A percentile compares a stretch with the other conserved stretches of the same genome.
phyloP scores from a whole-genome alignment of 805 yeast genomes.

The Saccharomycodes ludwigii region DNA sequence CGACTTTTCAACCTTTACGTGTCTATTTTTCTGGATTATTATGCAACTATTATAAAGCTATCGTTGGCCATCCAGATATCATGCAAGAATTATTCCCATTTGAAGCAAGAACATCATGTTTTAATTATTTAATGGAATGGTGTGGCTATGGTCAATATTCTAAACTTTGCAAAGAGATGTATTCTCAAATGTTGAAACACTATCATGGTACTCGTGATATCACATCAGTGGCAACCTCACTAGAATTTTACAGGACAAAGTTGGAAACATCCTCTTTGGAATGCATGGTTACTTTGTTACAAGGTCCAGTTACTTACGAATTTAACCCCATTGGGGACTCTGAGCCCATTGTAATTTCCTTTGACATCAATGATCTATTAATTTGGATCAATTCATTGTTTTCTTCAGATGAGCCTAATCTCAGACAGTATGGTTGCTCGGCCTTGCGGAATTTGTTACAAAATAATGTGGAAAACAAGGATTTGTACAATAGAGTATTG shows the following conservation, averaged over 20 bases:
- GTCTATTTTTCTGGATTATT: conserved; percentile 75
- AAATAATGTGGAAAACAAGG: conserved; percentile 43
- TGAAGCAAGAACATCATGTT: conserved; percentile 73
- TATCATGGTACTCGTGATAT: conserved; percentile 23
- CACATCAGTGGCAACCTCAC: conserved; percentile 51
- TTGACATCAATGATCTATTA: conserved; percentile 56
- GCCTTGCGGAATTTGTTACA: conserved; percentile 61
- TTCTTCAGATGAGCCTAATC: conserved; percentile 40
- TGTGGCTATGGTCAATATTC: conserved; percentile 75
- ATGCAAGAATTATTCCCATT: conserved; percentile 57
- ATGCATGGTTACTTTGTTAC: conserved; percentile 73
- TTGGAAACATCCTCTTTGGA: conserved; percentile 62
- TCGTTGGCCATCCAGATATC: conserved; percentile 26
- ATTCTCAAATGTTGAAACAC: conserved; percentile 40
- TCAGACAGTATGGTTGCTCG: conserved; percentile 49
- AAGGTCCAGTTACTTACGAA: conserved; percentile 51
- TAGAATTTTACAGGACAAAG: conserved; percentile 68
- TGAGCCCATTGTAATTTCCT: conserved; percentile 40
- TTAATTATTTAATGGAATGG: conserved; percentile 83
- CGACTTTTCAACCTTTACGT: conserved; percentile 64
- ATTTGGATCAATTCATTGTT: conserved; percentile 75
- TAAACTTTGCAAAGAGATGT: conserved; percentile 51
- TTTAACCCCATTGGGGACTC: conserved; percentile 25
- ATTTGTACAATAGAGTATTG: conserved; percentile 44
- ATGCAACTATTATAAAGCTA: conserved; percentile 59